Base-by-base conservation (phyloP, 2,329 filamentous ascomycete species). In the Cordyceps fumosorosea region DNA sequence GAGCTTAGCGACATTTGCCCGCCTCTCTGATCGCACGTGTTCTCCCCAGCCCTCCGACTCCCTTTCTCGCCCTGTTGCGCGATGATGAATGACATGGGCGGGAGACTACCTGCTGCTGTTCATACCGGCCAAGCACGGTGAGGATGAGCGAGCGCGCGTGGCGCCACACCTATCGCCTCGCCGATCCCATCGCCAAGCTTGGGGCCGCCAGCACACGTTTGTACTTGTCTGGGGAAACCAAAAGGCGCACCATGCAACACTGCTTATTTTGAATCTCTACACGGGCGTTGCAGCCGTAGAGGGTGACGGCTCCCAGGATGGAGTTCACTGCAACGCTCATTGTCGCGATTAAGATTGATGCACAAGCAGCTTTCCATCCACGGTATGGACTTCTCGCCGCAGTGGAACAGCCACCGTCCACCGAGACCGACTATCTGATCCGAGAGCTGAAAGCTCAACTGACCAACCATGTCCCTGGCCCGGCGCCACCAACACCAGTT, bases 101-200 rank as follows among this genome's bases (percentile, higher is more conserved):
- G 34, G 34, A 14, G 8, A 32, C 29, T 32, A 8, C 4, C 8
- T 32, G 29, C 8, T 37, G 10, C 44, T 47, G 55, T 57, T 56
- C 44, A 48, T 47, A 29, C 12, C 32, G 45, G 56, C 45, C 45
- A 57, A 58, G 32, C 56, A 58, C 56, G 56, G 56, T 52, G 56
- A 59, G 34, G 22, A 34, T 57, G 44, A 45, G 55, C 55, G 44
- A 44, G 26, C 18, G 24, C 14, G 12, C 40, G 34, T 14, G 34
- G 11, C 14, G 37, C 22, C 22, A 47, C 40, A 56, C 54, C 40
- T 20, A 45, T 56, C 24, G 40, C 26, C 24, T 47, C 26, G 54
- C 40, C 24, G 54, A 47, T 56, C 42, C 54, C 40, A 56, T 56
- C 54, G 26, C 50, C 7, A 34, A 29, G 24, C 12, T 32, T 16